A percentile compares a stretch with the other conserved stretches of the same genome.
Evolutionary conservation across 768 basidiomycete genomes (phyloP).

Genomic region (Lactarius akahatsu): DNA sequence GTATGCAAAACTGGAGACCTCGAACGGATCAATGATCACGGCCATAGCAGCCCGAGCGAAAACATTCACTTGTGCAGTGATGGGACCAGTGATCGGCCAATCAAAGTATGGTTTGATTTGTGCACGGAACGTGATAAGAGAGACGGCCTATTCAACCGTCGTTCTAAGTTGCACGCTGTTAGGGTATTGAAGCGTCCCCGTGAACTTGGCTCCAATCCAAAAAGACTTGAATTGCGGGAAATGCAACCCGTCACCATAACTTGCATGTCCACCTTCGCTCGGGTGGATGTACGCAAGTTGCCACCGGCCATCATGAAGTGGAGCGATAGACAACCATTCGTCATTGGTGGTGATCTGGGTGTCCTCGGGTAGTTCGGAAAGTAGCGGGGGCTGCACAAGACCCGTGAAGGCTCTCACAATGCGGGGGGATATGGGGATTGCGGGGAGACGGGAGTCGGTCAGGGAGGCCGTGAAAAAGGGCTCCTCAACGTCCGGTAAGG

Average conservation of each 20-base stretch:
- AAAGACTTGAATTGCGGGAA: constrained; percentile 12
- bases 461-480: constrained; percentile 25
- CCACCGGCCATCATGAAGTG: constrained; percentile 17
- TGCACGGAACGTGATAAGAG: background rate
- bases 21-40: too few relatives aligned
- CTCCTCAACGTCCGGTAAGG: constrained; percentile 3
- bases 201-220: constrained; percentile 22
- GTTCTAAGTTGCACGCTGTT: background rate
- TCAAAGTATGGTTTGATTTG: background rate
- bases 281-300: constrained; percentile 20
- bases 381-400: constrained; percentile 21
- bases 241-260: constrained; percentile 20
- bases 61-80: background rate
- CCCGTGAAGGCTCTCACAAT: constrained; percentile 3
- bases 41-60: too few relatives aligned
- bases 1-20: too few relatives aligned
- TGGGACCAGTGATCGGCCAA: background rate
- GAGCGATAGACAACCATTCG: constrained; percentile 20
- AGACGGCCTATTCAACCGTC: background rate
- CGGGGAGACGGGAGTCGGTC: constrained; percentile 23
- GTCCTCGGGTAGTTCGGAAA: background rate
- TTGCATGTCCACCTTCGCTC: background rate
- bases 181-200: constrained; percentile 11
- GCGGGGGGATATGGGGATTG: constrained; percentile 14
- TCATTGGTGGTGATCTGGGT: background rate